Evolutionary conservation across 2,329 filamentous ascomycete genomes (phyloP), one percentile per base, ranked within the genome.

Genomic region (Venturia aucupariae): DNA sequence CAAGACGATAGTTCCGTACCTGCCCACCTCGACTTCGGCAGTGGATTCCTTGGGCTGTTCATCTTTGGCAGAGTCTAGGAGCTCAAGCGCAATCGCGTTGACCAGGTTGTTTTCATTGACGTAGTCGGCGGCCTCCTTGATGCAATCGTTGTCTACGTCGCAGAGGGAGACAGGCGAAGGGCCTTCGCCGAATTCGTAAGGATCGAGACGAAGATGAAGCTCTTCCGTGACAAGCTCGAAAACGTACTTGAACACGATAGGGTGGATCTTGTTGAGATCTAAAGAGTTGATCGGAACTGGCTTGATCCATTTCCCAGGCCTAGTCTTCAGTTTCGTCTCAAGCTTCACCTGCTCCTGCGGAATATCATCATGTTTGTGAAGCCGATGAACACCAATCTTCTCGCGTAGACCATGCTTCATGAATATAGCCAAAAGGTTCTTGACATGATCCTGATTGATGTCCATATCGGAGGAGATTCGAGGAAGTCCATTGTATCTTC

Each of bases 401-500:
- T 65, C 51, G 55, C 59, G 57, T 65, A 65, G 44, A 24, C 61
- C 48, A 41, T 65, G 39, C 64, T 65, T 65, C n/a, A 44, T 32
- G 27, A 60, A 51, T 65, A 65, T 63, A 65, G 32, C 61, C 42
- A 65, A 22, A 44, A 65, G 64, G 60, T 65, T 65, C 64, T 65
- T 65, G 30, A 65, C 30, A 63, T 65, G 30, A 41, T 65, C n/a
- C 48, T 59, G 51, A 60, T 55, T 63, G 42, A 65, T 41, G 54
- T 65, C 39, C 59, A 65, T 65, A 65, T 65, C 51, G 42, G 64
- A 65, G 60, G 32, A 35, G 32, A 35, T 65, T 59, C 42, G 42
- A 65, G 64, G 59, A 65, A 65, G 64, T 38, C 61, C 42, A 51
- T 65, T 65, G 51, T 65, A 65, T 30, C 64, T 65, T 65, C 42